Base-by-base conservation (phyloP, 2,329 filamentous ascomycete species). In the Apiospora phragmitis region DNA sequence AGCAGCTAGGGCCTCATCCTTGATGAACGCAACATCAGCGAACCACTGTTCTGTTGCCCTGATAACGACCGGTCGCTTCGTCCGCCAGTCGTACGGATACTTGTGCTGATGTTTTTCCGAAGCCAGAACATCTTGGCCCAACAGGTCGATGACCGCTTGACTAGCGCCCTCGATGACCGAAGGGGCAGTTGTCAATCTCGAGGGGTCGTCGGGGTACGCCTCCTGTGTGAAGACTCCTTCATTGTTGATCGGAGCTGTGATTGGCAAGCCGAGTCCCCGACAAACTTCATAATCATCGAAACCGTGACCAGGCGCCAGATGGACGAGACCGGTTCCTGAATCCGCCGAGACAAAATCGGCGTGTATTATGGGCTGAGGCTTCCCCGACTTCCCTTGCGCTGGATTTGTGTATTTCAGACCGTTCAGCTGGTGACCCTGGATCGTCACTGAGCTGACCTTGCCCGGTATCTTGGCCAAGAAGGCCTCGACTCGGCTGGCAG, bases 31-130 rank as follows among this genome's bases (percentile, higher is more conserved):
- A 2, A 98, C 94, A 80, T 98, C 94, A 14, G 96, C 94, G 79
- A 99, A 99, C 96, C 96, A 99, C 82, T 99, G 96, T 47, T 95
- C 94, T 0, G 97, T 99, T 4, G 96, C 95, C 74, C 96, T 86
- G 43, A 97, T 90, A 71, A 99, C 94, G 67, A 99, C 91, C 1
- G 96, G 96, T 75, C 93, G 87, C 81, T 98, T 99, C 0, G 95
- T 97, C 69, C 96, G 89, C 96, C 96, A 99, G 82, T 99, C 96
- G 75, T 98, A 97, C 0, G 96, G 96, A 79, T 98, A 98, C 81
- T 97, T 98, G 85, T 99, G 96, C 68, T 87, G 87, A 79, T 95
- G 92, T 70, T 86, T 86, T 75, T 97, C 92, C 4, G 88, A 88
- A 49, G 87, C 86, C 51, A 98, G 83, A 4, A 98, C 87, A 72